Base-by-base conservation (phyloP, 2,329 filamentous ascomycete genomes). In the Aspergillus sp. region DNA sequence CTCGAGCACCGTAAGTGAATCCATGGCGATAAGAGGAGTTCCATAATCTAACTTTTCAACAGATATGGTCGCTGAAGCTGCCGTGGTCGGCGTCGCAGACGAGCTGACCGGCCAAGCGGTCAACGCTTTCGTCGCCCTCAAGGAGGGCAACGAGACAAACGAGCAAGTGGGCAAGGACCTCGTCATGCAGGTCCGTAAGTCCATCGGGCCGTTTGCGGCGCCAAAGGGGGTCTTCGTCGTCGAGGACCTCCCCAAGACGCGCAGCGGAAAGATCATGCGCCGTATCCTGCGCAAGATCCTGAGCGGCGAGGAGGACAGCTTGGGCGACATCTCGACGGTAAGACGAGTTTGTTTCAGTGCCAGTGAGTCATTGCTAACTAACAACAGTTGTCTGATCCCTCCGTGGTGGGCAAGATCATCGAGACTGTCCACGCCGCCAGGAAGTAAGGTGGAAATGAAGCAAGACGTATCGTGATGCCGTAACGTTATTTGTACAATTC, bases 191-290 rank as follows among this genome's bases (percentile, higher is more conserved):
- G 91, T 96, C 44, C 82, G 91, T 56, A 93, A 93, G 73, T 93
- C 85, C 46, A 98, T 98, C 55, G 91, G 91, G 8, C 91, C 91
- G 3, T 98, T 98, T 57, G 91, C 91, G 3, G 88, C 91, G 19
- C 91, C 91, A 43, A 98, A 96, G 72, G 82, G 82, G 13, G 80
- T 98, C 43, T 91, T 79, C 58, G 76, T 93, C 34, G 83, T 98
- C 27, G 82, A 86, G 3, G 91, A 98, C 58, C 74, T 98, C 44
- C 91, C 91, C 52, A 96, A 98, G 78, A 98, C 91, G 24, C 75
- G 91, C 49, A 93, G 84, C 48, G 91, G 91, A 46, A 98, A 98
- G 81, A 98, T 98, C 55, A 98, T 98, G 91, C 77, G 91, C 43
- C 80, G 91, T 44, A 93, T 98, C 55, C 66, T 98, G 68, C 76